phyloP scores from a whole-genome alignment of 2,329 filamentous ascomycete species.

The Triangularia verruculosa region DNA sequence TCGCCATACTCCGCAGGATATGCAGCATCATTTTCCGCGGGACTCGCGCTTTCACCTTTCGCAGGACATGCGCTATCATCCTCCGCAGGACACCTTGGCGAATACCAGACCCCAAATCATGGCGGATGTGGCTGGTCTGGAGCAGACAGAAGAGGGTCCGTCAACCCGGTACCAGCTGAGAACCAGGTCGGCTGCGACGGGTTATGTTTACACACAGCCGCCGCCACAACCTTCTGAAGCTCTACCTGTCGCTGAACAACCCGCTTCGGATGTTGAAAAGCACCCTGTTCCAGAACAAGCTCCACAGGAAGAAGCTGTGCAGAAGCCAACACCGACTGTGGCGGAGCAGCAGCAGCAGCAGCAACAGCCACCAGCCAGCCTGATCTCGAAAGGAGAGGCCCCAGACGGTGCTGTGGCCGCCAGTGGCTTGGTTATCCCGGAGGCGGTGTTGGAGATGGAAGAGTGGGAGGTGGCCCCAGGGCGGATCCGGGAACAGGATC shows the following conservation, averaged over 20 bases:
- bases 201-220: not conserved
- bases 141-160: not conserved
- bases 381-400: not conserved
- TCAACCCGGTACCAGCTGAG: conserved; percentile 5
- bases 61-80: too few relatives aligned
- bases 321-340: not conserved
- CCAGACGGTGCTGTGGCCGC: not conserved
- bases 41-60: too few relatives aligned
- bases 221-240: too few relatives aligned
- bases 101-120: not conserved
- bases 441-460: conserved; percentile 34
- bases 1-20: too few relatives aligned
- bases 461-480: conserved; percentile 38
- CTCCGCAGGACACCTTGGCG: not conserved
- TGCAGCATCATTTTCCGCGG: too few relatives aligned
- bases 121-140: not conserved
- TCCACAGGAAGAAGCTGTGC: too few relatives aligned
- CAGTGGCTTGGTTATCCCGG: not conserved
- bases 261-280: too few relatives aligned
- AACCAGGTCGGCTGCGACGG: conserved; percentile 14
- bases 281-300: too few relatives aligned
- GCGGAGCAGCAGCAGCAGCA: not conserved
- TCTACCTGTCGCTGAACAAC: too few relatives aligned
- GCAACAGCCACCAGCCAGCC: not conserved
- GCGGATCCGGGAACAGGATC: conserved; percentile 25